phyloP scores from a whole-genome alignment of 208 protist species.

The Phytomonas francai region DNA sequence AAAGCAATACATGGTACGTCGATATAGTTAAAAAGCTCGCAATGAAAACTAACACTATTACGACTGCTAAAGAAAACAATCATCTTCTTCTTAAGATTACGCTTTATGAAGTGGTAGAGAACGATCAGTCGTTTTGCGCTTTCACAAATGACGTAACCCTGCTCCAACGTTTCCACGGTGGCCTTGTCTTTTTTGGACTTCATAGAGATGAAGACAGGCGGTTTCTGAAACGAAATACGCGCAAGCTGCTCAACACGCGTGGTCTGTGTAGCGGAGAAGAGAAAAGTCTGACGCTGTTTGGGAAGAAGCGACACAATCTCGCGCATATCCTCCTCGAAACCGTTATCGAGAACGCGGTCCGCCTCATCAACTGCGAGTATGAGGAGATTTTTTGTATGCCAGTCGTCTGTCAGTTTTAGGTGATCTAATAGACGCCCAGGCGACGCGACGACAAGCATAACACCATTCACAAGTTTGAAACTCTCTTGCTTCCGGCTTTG shows the following conservation, averaged over 20 bases:
- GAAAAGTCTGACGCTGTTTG: slow-evolving; percentile 94
- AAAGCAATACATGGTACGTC: slow-evolving; percentile 98
- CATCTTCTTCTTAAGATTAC: slow-evolving; percentile 96
- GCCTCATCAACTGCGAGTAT: slow-evolving; percentile 98
- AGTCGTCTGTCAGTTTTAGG: slow-evolving; percentile 95
- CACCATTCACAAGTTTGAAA: slow-evolving; percentile 80
- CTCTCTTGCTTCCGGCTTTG: slow-evolving; percentile 86
- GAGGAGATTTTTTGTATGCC: slow-evolving; percentile 95
- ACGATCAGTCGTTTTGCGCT: slow-evolving; percentile 95
- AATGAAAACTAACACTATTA: slow-evolving; percentile 98
- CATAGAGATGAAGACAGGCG: slow-evolving; percentile 96
- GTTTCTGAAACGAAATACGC: slow-evolving; percentile 91
- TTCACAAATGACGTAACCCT: slow-evolving; percentile 97
- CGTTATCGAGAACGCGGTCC: slow-evolving; percentile 98
- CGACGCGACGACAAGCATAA: slow-evolving; percentile 89
- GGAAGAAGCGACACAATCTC: slow-evolving; percentile 98
- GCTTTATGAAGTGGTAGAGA: slow-evolving; percentile 99
- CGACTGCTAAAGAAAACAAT: slow-evolving; percentile 99
- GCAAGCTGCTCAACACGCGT: slow-evolving; percentile 96
- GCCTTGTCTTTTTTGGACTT: slow-evolving; percentile 85
- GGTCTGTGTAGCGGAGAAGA: slow-evolving; percentile 99
- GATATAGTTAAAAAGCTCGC: slow-evolving; percentile 99
- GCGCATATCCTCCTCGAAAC: slow-evolving; percentile 97
- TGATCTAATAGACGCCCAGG: slow-evolving; percentile 98
- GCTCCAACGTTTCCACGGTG: slow-evolving; percentile 93